Evolutionary conservation across 305 asterid genomes (phyloP).

Genomic region (Caryopteris hybrid): DNA sequence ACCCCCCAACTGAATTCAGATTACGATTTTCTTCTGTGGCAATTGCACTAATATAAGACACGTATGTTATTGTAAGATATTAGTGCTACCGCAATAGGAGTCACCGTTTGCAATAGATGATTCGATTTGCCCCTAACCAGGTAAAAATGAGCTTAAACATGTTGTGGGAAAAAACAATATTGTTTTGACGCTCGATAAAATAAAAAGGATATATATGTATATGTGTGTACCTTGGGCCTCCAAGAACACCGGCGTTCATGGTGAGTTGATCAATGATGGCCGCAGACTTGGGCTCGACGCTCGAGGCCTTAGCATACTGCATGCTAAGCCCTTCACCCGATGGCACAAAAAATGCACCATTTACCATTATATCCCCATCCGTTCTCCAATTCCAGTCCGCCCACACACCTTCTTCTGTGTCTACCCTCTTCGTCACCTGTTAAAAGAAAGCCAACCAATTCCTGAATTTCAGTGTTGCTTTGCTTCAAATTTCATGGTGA

Average conservation of each 20-base stretch:
- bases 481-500: background rate
- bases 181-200: no score
- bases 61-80: no score
- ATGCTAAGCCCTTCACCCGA: constrained; percentile 57
- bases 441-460: background rate
- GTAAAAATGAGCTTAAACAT: no score
- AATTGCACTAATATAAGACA: no score
- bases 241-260: constrained; percentile 65
- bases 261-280: constrained; percentile 61
- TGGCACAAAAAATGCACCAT: constrained; percentile 86
- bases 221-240: constrained; percentile 62
- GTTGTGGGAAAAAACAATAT: no score
- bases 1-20: no score
- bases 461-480: background rate
- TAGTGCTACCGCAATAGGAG: no score
- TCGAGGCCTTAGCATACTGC: constrained; percentile 74
- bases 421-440: constrained; percentile 86
- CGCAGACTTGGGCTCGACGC: constrained; percentile 63
- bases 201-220: no score
- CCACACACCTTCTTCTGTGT: constrained; percentile 64
- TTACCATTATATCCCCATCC: constrained; percentile 73
- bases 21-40: no score
- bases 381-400: constrained; percentile 85
- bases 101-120: no score
- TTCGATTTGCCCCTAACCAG: no score